A percentile compares a stretch with the other conserved stretches of the same genome.
Conservation (phyloP, 345 rosid genomes). For the Crucihimalaya himalaica region DNA sequence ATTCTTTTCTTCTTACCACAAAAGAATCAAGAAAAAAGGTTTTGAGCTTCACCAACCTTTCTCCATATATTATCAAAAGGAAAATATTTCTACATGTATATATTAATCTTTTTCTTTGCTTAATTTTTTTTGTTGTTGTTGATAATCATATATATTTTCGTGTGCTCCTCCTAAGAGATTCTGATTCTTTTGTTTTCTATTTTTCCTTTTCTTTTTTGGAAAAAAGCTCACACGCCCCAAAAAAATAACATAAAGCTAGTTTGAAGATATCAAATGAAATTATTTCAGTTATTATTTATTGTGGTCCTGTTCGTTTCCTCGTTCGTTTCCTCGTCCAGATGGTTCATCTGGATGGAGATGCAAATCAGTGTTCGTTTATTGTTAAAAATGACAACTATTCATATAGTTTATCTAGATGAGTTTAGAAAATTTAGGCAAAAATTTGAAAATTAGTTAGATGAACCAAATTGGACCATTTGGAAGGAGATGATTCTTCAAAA, state of each 20-base stretch:
- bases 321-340: too few species aligned
- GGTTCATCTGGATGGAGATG: too few species aligned
- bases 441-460: too few species aligned
- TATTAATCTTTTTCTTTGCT: background rate
- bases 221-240: slow-evolving; percentile 32
- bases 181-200: slow-evolving; percentile 34
- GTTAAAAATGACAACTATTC: too few species aligned
- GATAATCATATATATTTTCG: slow-evolving; percentile 21
- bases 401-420: too few species aligned
- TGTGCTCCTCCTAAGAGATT: slow-evolving; percentile 32
- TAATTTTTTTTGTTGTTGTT: background rate
- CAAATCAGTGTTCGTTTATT: too few species aligned
- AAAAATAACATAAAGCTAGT: slow-evolving; percentile 35
- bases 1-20: slow-evolving; percentile 41
- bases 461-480: too few species aligned
- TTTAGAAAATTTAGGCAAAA: too few species aligned
- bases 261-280: slow-evolving; percentile 26
- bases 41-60: slow-evolving; percentile 38
- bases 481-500: too few species aligned
- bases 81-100: background rate
- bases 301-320: too few species aligned
- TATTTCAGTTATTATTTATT: slow-evolving; percentile 3
- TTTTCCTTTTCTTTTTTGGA: background rate
- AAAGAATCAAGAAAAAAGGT: slow-evolving; percentile 40
- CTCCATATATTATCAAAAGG: background rate